Percentiles rank a stretch among this genome's conserved stretches.
Evolutionary conservation across 176 grass and related monocot genomes (phyloP).

Genomic region (Avena sativa): DNA sequence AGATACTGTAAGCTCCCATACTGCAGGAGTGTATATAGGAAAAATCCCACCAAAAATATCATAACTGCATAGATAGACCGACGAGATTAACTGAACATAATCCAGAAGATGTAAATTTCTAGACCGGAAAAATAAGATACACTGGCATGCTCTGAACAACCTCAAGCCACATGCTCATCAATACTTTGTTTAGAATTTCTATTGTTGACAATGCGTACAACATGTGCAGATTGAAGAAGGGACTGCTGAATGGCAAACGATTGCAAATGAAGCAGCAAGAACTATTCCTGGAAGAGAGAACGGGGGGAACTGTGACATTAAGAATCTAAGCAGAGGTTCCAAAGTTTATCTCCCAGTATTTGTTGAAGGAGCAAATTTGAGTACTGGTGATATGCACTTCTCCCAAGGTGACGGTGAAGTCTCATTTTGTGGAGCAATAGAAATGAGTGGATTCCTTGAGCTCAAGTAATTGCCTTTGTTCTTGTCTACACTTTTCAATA

Average conservation of each 20-base stretch:
- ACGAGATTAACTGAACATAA: background rate
- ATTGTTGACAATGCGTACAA: conserved; percentile 24
- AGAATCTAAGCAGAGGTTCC: conserved; percentile 91
- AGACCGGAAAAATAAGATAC: background rate
- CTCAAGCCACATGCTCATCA: background rate
- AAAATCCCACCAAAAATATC: background rate
- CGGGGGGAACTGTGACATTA: conserved; percentile 94
- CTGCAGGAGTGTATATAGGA: background rate
- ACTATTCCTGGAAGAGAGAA: conserved; percentile 94
- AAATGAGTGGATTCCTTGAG: conserved; percentile 99
- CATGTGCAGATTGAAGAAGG: conserved; percentile 80
- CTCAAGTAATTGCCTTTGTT: conserved; percentile 73
- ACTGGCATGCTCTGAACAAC: background rate
- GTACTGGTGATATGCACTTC: conserved; percentile 96
- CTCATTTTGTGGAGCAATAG: conserved; percentile 94
- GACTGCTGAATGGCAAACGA: conserved; percentile 67
- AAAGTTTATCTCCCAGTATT: conserved; percentile 97
- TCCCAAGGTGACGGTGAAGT: conserved; percentile 93
- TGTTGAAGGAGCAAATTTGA: conserved; percentile 90
- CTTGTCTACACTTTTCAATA: conserved; percentile 32
- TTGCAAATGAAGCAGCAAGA: conserved; percentile 86
- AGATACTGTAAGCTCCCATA: conserved; percentile 5
- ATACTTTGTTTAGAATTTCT: conserved; percentile 5
- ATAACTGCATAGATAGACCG: conserved; percentile 7
- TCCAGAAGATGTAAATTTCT: background rate